Evolutionary conservation across 306 rosid species (phyloP), one percentile per base, ranked within the genome.

Genomic region (Prunus kanzakura): DNA sequence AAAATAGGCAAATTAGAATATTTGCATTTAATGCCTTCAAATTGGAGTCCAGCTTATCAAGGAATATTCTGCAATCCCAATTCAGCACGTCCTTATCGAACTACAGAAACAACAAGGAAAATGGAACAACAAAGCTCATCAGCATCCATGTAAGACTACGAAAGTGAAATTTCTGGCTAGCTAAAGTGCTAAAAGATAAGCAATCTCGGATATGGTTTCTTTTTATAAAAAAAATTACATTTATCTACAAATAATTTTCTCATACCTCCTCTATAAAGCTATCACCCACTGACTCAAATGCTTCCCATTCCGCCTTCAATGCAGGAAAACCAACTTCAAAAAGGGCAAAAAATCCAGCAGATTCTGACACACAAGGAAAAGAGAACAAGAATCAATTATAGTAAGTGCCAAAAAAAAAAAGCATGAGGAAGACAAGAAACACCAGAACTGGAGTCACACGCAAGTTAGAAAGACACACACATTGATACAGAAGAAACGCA

Each of bases 281-380:
- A 81, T 86, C 86, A 56, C 80, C 84, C 15, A 58, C 20, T 38
- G 88, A 82, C 75, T 82, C 87, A 55, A 77, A 69, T 11, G 85
- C 81, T 76, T 87, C 90, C 96, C 95, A 92, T 79, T 95, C 97
- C 54, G 82, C 71, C 88, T 89, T 95, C 77, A 95, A 73, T 64
- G 88, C 18, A 62, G 93, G 92, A 77, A 76, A 89, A 69, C 71
- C 29, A 74, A 60, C 73, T 82, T 89, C 88, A 81, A 92, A 88
- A 54, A 89, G 47, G 10, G 82, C 75, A 69, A 81, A 72, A 78
- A 81, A 73, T 68, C 75, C 84, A 64, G 78, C 82, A 81, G 86
- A 80, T 79, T 74, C 81, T 80, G 86, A 61, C 47, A 78, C 55
- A 60, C 15, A 79, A 46, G 20, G 67, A 72, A 15, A 71, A 68